These are phyloP conservation scores for Mucor sp. DNA, from an alignment of 371 early-diverging fungal species.

Conservation along the genomic window DNA sequence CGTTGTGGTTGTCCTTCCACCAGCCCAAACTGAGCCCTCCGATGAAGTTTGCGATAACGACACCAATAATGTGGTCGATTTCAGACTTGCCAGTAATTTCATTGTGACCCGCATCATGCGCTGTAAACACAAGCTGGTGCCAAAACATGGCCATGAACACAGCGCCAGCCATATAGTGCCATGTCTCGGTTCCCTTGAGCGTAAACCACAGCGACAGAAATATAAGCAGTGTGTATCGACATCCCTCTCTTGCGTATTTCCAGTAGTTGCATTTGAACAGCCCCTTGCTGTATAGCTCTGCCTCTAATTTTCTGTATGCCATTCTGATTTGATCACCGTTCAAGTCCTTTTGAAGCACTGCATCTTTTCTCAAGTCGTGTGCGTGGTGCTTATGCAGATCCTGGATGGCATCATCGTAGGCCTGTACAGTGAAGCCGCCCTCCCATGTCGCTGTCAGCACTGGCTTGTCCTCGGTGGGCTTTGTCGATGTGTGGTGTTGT, in stretches of 20 bases:
- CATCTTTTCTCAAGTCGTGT: constrained; percentile 20
- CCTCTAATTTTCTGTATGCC: constrained; percentile 70
- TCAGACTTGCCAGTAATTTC: constrained; percentile 78
- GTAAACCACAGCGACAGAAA: constrained; percentile 64
- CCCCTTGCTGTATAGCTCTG: constrained; percentile 59
- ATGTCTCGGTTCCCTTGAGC: constrained; percentile 61
- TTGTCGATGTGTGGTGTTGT: neutral
- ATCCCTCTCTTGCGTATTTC: constrained; percentile 75
- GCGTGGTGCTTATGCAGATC: constrained; percentile 31
- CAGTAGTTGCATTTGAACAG: constrained; percentile 76
- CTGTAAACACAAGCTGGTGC: constrained; percentile 93
- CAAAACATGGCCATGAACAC: constrained; percentile 76
- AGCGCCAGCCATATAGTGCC: constrained; percentile 65
- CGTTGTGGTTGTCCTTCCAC: constrained; percentile 97
- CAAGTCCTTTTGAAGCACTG: constrained; percentile 19
- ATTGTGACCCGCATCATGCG: constrained; percentile 95
- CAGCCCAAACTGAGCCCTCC: constrained; percentile 93
- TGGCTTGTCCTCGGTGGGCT: neutral
- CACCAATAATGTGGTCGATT: constrained; percentile 83
- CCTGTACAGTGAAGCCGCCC: constrained; percentile 34
- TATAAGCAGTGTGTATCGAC: constrained; percentile 68
- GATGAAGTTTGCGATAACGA: constrained; percentile 76
- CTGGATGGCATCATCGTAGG: constrained; percentile 37
- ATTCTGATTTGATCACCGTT: constrained; percentile 51
- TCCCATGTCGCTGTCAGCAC: constrained; percentile 30